Evolutionary conservation across 768 basidiomycete genomes (phyloP).

Genomic region (Suillus occidentalis): DNA sequence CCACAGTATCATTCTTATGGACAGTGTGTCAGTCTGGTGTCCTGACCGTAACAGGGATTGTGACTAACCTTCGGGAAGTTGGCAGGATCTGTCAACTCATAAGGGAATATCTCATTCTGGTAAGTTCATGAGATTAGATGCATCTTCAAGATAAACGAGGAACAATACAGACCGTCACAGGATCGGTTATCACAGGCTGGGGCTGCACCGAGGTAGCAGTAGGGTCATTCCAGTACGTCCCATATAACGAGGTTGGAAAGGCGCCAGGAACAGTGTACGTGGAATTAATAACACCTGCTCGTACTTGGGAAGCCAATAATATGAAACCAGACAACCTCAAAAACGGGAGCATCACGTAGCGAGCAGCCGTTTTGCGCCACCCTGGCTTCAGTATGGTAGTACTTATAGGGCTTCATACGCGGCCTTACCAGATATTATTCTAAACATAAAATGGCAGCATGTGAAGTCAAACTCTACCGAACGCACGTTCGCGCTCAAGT

Average conservation of each 20-base stretch:
- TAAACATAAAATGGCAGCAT: neutral
- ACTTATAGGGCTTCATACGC: neutral
- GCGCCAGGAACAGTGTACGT: conserved; percentile 58
- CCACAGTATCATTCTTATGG: conserved; percentile 40
- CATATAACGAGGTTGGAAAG: conserved; percentile 62
- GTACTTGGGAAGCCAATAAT: conserved; percentile 8
- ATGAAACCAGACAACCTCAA: conserved; percentile 15
- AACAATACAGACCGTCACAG: conserved; percentile 49
- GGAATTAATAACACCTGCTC: conserved; percentile 21
- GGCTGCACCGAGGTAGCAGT: conserved; percentile 68
- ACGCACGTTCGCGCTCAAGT: conserved; percentile 1
- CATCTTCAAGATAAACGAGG: conserved; percentile 1
- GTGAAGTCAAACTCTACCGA: neutral
- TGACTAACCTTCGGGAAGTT: conserved; percentile 47
- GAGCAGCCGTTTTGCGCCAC: neutral
- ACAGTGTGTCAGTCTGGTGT: neutral
- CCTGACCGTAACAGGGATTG: neutral
- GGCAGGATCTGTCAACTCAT: conserved; percentile 60
- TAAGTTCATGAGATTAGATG: neutral
- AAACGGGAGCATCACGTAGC: conserved; percentile 17
- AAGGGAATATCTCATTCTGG: conserved; percentile 57
- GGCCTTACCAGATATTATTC: neutral
- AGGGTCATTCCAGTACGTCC: conserved; percentile 65
- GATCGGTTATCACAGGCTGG: conserved; percentile 71
- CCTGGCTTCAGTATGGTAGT: neutral